These are phyloP conservation scores for Brassica juncea DNA, from an alignment of 345 rosid species.

Conservation along the genomic window DNA sequence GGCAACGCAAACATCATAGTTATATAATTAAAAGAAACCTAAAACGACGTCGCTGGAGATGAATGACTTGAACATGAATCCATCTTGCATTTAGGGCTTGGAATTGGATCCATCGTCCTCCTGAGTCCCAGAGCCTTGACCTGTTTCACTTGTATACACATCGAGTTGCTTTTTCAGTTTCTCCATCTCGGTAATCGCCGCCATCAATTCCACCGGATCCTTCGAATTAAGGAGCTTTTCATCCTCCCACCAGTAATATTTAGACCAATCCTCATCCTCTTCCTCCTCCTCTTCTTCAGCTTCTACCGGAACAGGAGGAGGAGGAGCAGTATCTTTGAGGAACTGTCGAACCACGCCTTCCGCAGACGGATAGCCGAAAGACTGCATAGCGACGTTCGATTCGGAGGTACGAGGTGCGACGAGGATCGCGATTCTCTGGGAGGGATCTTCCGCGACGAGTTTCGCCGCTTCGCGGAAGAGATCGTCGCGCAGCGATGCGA, in stretches of 20 bases:
- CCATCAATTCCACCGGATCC: not conserved
- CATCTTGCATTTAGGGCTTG: constrained; percentile 1
- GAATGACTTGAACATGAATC: not conserved
- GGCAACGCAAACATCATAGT: not conserved
- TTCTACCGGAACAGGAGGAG: not conserved
- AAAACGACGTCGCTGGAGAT: constrained; percentile 8
- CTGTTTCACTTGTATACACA: not conserved
- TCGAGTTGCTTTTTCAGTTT: not conserved
- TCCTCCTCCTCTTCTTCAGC: not conserved
- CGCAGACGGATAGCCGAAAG: constrained; percentile 22
- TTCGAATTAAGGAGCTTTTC: not conserved
- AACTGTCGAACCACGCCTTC: not conserved
- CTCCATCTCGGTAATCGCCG: not conserved
- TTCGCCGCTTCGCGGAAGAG: constrained; percentile 21
- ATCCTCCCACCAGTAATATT: constrained; percentile 26
- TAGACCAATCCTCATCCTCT: not conserved
- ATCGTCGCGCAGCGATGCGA: constrained; percentile 13
- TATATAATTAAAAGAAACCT: not conserved
- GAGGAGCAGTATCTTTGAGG: not conserved
- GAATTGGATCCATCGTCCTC: constrained; percentile 4
- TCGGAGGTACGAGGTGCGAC: not conserved
- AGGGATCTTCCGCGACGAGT: not conserved
- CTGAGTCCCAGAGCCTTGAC: not conserved
- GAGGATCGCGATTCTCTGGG: constrained; percentile 4
- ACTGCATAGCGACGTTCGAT: not conserved